Percentiles rank a stretch among this genome's conserved stretches.
phyloP scores from a whole-genome alignment of 768 basidiomycete genomes.

The Clitopilus hobsonii region DNA sequence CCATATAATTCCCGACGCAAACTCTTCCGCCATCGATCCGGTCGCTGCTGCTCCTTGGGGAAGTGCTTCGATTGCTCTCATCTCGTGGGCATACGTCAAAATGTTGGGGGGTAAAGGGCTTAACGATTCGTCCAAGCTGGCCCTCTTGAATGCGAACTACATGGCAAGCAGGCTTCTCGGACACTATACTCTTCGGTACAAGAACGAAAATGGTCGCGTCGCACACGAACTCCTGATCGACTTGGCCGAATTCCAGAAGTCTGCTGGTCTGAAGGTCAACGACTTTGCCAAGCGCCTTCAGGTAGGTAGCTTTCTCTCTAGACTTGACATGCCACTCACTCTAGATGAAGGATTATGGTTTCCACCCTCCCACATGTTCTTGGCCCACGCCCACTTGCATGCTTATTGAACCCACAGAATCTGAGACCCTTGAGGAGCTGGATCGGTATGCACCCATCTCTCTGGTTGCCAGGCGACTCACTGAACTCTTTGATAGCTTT shows the following conservation, averaged over 20 bases:
- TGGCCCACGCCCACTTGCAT: constrained; percentile 98
- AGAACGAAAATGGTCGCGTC: constrained; percentile 86
- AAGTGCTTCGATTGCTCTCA: constrained; percentile 90
- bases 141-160: constrained; percentile 95
- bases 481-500: constrained; percentile 49
- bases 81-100: constrained; percentile 99
- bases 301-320: constrained; percentile 30
- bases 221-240: constrained; percentile 97
- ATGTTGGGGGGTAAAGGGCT: constrained; percentile 98
- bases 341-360: constrained; percentile 68
- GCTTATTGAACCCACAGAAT: constrained; percentile 98
- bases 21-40: constrained; percentile 73
- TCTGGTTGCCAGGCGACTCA: background rate
- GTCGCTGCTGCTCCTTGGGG: constrained; percentile 93
- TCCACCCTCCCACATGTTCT: constrained; percentile 96
- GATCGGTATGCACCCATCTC: constrained; percentile 51
- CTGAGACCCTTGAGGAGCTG: constrained; percentile 89
- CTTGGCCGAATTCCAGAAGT: constrained; percentile 90
- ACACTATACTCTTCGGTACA: constrained; percentile 84
- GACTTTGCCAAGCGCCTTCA: constrained; percentile 97
- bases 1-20: constrained; percentile 63
- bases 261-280: constrained; percentile 84
- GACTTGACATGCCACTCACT: background rate
- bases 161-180: constrained; percentile 85
- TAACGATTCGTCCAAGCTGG: constrained; percentile 77